These are phyloP conservation scores for Nannizziopsis arthrosporioides DNA, from an alignment of 2,329 filamentous ascomycete genomes.

Conservation along the genomic window DNA sequence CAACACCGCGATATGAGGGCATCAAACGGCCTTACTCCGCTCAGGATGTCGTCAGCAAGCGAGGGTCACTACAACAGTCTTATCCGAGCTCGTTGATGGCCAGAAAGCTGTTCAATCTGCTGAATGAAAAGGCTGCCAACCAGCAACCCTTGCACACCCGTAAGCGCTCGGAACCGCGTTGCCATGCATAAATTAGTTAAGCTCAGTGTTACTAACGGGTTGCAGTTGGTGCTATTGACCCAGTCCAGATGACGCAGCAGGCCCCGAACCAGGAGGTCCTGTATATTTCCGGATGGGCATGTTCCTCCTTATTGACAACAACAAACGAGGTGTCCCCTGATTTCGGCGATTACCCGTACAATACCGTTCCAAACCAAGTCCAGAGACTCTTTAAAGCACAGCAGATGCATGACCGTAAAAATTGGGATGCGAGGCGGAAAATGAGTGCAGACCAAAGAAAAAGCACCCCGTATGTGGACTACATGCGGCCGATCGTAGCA, in stretches of 20 bases:
- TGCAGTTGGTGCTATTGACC: slow-evolving; percentile 92
- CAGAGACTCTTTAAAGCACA: slow-evolving; percentile 94
- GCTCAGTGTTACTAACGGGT: background rate
- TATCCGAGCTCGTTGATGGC: slow-evolving; percentile 95
- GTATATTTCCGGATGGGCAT: slow-evolving; percentile 95
- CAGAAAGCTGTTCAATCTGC: slow-evolving; percentile 79
- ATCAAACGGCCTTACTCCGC: slow-evolving; percentile 88
- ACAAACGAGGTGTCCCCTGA: slow-evolving; percentile 97
- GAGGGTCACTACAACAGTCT: slow-evolving; percentile 71
- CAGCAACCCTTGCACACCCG: slow-evolving; percentile 89
- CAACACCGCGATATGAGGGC: slow-evolving; percentile 66
- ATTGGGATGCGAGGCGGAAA: slow-evolving; percentile 76
- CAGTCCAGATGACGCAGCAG: slow-evolving; percentile 99
- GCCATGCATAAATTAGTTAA: slow-evolving; percentile 3
- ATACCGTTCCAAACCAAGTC: slow-evolving; percentile 96
- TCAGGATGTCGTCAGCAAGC: slow-evolving; percentile 83
- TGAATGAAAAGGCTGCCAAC: slow-evolving; percentile 63
- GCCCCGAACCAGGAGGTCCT: slow-evolving; percentile 90
- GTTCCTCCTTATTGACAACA: slow-evolving; percentile 79
- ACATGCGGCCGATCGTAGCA: slow-evolving; percentile 85
- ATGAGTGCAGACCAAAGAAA: slow-evolving; percentile 61
- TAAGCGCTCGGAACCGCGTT: slow-evolving; percentile 35
- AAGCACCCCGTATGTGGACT: slow-evolving; percentile 74
- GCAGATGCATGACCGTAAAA: slow-evolving; percentile 89
- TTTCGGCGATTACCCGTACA: slow-evolving; percentile 98